Base-by-base conservation (phyloP, 768 basidiomycete genomes). In the Cystofilobasidium capitatum region DNA sequence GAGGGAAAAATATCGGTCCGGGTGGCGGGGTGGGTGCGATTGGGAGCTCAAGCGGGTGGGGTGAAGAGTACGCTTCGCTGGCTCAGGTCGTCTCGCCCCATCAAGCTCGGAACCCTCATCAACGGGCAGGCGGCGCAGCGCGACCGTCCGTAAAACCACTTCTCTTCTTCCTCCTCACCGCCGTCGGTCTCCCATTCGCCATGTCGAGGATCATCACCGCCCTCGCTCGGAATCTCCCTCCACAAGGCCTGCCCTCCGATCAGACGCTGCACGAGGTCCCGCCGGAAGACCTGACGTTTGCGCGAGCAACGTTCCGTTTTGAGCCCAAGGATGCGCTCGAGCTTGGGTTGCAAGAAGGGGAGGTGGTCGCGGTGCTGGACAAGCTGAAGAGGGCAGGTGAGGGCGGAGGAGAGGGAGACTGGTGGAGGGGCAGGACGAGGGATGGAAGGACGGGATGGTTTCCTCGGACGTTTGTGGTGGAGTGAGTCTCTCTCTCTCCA, bases 401-500 rank as follows among this genome's bases (percentile, higher is more conserved):
- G 84, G 0, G 88, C 1, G 61, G 88, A 0, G 77, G 76, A 66
- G 86, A 80, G 65, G 83, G 81, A 6, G 92, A 91, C 66, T 98
- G 93, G 93, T 97, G 91, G 92, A 86, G 85, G 76, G 93, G 93
- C 0, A 82, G 93, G 55, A 92, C 89, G 69, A 81, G 93, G 66
- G 92, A 96, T 71, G 93, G 93, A 0, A 81, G 87, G 71, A 86
- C 89, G 71, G 93, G 93, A 0, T 98, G 91, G 91, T 96, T 98
- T 82, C 93, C 93, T 1, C 83, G 80, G 66, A 91, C 88, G 71
- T 93, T 88, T 83, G 90, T 93, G 4, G 83, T 44, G 8, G 66
- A 68, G 66, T 68, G 44, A 55, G 66, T 68, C 2, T 16, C 22
- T 39, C n/a, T 45, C 54, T n/a, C 14, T 47, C n/a, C n/a, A n/a